Evolutionary conservation across 176 grass and related monocot species (phyloP).

Genomic region (Oryza australiensis): DNA sequence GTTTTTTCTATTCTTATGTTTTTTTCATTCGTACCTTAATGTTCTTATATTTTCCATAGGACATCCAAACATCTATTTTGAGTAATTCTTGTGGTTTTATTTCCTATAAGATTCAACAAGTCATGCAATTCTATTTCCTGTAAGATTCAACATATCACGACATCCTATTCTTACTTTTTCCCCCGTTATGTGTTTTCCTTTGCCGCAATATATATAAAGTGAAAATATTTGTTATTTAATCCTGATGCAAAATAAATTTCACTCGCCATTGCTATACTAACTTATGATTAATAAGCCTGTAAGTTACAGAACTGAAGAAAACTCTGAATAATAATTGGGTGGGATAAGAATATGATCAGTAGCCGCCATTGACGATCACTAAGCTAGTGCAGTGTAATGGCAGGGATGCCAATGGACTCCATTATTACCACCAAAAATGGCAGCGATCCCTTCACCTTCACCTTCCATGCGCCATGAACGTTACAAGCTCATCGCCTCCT

Average conservation of each 20-base stretch:
- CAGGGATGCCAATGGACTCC: not conserved
- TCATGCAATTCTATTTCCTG: too few species aligned
- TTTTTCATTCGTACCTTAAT: too few species aligned
- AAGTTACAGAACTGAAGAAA: not conserved
- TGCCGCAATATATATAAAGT: too few species aligned
- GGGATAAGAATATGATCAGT: not conserved
- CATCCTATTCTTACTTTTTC: too few species aligned
- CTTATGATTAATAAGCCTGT: not conserved
- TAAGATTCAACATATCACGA: too few species aligned
- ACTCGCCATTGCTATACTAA: not conserved
- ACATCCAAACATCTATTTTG: too few species aligned
- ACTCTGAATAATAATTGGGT: not conserved
- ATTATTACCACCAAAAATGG: not conserved
- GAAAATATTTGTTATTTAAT: not conserved
- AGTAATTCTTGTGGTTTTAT: too few species aligned
- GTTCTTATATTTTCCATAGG: too few species aligned
- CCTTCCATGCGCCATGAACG: not conserved
- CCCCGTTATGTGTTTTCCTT: too few species aligned
- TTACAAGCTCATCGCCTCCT: not conserved
- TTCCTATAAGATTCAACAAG: too few species aligned
- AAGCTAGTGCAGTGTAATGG: not conserved
- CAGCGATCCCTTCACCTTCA: not conserved
- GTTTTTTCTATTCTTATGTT: too few species aligned
- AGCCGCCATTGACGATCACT: not conserved
- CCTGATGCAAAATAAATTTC: not conserved